Conservation (phyloP, 345 rosid species). For the Microthlaspi erraticum region DNA sequence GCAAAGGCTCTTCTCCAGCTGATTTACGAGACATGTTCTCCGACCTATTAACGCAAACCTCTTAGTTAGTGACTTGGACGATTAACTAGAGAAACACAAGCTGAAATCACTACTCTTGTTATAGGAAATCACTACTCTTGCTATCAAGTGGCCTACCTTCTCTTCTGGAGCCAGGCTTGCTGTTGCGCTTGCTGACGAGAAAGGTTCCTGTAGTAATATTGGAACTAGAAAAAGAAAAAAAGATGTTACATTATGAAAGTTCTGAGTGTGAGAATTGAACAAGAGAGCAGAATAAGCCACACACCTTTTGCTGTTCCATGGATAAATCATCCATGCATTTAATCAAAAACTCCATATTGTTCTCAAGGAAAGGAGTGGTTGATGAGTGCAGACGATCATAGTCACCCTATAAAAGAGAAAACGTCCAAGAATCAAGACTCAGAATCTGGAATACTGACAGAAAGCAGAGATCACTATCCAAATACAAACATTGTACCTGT, state of each 20-base stretch:
- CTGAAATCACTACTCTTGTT: neutral
- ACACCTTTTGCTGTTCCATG: conserved; percentile 90
- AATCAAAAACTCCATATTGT: conserved; percentile 92
- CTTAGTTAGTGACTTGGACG: conserved; percentile 17
- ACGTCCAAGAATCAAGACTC: neutral
- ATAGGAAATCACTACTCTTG: conserved; percentile 9
- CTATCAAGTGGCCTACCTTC: conserved; percentile 57
- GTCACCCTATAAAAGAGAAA: conserved; percentile 63
- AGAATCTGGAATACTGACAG: conserved; percentile 1
- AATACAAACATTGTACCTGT: conserved; percentile 57
- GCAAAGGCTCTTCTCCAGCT: conserved; percentile 91
- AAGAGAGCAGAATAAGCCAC: conserved; percentile 30
- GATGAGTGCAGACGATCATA: conserved; percentile 91
- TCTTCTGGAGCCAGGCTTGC: conserved; percentile 98
- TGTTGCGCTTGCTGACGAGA: conserved; percentile 98
- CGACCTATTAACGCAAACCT: conserved; percentile 55
- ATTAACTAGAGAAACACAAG: neutral
- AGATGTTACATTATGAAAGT: neutral
- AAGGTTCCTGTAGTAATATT: conserved; percentile 78
- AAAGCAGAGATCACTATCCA: neutral
- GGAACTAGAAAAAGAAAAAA: conserved; percentile 63
- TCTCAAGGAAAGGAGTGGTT: conserved; percentile 79
- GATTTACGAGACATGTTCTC: conserved; percentile 89
- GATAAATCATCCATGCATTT: conserved; percentile 99
- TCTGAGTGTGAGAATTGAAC: neutral